Conservation (phyloP, 148 eudicot genomes). For the Pharnaceum exiguum region DNA sequence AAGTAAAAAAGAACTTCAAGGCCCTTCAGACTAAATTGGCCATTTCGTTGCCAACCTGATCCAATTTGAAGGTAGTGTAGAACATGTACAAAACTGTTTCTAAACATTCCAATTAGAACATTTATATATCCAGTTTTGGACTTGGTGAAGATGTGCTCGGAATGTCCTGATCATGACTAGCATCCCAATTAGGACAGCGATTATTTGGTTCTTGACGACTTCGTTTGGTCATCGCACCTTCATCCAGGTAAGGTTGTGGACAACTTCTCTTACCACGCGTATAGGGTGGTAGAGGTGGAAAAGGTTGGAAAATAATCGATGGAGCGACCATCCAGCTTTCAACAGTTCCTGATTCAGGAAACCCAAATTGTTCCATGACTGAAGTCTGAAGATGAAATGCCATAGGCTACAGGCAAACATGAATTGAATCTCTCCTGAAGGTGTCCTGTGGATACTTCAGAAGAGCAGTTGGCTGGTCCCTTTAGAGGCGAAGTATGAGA, state of each 20-base stretch:
- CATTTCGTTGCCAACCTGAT: no score
- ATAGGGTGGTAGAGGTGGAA: constrained; percentile 75
- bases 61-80: no score
- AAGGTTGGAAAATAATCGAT: constrained; percentile 69
- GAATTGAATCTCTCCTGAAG: constrained; percentile 53
- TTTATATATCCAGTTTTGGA: no score
- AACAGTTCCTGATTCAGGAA: constrained; percentile 25
- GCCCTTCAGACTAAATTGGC: no score
- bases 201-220: constrained; percentile 21
- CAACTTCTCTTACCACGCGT: constrained; percentile 27
- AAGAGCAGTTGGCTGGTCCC: no score
- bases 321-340: constrained; percentile 72
- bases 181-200: background rate
- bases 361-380: constrained; percentile 49
- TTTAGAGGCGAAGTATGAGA: constrained; percentile 16
- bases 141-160: constrained; percentile 35
- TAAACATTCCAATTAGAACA: no score
- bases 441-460: constrained; percentile 33
- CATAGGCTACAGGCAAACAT: constrained; percentile 42
- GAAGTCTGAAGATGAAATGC: constrained; percentile 67
- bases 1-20: no score
- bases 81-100: no score
- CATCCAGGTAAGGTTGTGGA: constrained; percentile 9
- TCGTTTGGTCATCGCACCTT: background rate
- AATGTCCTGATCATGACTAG: constrained; percentile 26